Conservation (phyloP, 2,329 filamentous ascomycete species). For the Arthrobotrys megalospora region DNA sequence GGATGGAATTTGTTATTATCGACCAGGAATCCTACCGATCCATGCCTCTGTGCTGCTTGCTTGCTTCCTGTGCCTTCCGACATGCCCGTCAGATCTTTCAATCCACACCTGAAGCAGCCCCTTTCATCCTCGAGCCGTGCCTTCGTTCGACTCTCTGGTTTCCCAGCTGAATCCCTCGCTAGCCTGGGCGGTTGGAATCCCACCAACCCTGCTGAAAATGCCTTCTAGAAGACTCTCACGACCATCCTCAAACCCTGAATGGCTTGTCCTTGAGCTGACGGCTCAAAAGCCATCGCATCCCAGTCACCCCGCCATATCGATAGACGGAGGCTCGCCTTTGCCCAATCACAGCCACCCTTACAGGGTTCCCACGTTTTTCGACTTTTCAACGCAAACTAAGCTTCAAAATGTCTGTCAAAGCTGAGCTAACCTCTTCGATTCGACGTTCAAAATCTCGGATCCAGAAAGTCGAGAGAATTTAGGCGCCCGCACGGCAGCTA, state of each 20-base stretch:
- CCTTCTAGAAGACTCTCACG: conserved; percentile 38
- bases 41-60: conserved; percentile 18
- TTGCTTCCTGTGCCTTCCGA: conserved; percentile 20
- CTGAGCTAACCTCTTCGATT: conserved; percentile 39
- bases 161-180: conserved; percentile 35
- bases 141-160: not conserved
- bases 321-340: conserved; percentile 25
- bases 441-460: conserved; percentile 42
- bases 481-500: conserved; percentile 48
- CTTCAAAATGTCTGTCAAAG: conserved; percentile 40
- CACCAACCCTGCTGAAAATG: conserved; percentile 21
- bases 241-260: conserved; percentile 18
- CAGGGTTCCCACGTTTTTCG: conserved; percentile 53
- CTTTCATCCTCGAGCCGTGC: conserved; percentile 26
- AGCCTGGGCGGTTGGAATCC: conserved; percentile 42
- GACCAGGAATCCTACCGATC: conserved; percentile 37
- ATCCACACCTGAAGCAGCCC: conserved; percentile 23
- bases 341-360: conserved; percentile 38
- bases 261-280: conserved; percentile 36
- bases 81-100: conserved; percentile 27
- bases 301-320: conserved; percentile 35
- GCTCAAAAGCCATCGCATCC: conserved; percentile 39
- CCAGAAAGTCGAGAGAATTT: conserved; percentile 31
- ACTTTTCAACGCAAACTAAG: conserved; percentile 23
- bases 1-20: conserved; percentile 54